Conservation (phyloP, 768 basidiomycete species). For the Lyophyllum semitale region DNA sequence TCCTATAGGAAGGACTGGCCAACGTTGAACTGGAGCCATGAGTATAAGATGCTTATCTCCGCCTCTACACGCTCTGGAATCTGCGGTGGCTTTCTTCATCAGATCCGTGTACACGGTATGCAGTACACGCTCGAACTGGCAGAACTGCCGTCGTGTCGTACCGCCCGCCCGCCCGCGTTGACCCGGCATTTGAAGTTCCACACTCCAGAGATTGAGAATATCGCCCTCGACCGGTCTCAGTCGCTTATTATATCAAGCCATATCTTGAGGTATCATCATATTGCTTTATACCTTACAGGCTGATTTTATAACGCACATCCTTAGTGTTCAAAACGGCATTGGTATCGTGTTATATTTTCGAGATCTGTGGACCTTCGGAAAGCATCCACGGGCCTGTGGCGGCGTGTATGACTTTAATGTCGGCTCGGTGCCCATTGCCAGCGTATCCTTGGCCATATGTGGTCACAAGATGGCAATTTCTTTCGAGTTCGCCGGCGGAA, state of each 20-base stretch:
- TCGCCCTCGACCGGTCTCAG: constrained; percentile 47
- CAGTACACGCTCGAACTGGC: constrained; percentile 44
- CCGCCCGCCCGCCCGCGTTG: constrained; percentile 40
- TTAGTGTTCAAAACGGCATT: constrained; percentile 40
- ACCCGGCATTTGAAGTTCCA: constrained; percentile 48
- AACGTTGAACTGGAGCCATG: constrained; percentile 46
- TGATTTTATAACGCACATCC: not conserved
- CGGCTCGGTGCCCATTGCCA: constrained; percentile 35
- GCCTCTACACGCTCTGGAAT: constrained; percentile 39
- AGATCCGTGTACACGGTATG: constrained; percentile 37
- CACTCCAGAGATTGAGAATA: constrained; percentile 42
- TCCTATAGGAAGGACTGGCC: constrained; percentile 53
- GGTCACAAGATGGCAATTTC: constrained; percentile 46
- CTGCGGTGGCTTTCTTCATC: constrained; percentile 49
- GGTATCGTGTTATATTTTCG: constrained; percentile 53
- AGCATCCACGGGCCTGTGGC: constrained; percentile 47
- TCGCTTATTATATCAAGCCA: constrained; percentile 46
- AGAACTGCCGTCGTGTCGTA: constrained; percentile 52
- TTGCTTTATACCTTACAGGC: not conserved
- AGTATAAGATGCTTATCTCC: constrained; percentile 43
- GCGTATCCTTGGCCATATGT: constrained; percentile 38
- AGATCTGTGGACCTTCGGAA: constrained; percentile 55
- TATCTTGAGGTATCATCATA: constrained; percentile 34
- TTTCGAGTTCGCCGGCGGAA: constrained; percentile 41
- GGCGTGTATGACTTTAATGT: constrained; percentile 43